Evolutionary conservation across 352 stramenopile genomes (phyloP), one percentile per base, ranked within the genome.

Genomic region (Phytophthora pseudosyringae): DNA sequence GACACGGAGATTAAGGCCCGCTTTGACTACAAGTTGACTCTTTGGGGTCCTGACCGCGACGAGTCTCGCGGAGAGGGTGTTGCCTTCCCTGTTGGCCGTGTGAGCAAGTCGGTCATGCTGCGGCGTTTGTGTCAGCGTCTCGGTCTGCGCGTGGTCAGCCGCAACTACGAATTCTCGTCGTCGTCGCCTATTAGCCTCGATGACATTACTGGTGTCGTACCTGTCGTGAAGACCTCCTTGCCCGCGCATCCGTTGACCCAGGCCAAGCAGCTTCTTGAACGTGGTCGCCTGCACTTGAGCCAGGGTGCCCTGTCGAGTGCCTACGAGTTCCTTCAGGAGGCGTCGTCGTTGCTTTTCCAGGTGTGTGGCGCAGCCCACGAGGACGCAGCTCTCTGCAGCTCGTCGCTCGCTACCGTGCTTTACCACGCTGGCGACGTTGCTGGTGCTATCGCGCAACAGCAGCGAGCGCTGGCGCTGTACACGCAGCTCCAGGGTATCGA

Each of bases 401-500:
- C 97, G 51, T 96, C 86, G 49, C 75, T 96, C n/a, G 91, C 95
- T 28, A 95, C 89, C 3, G 94, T 98, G 51, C 81, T 98, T 16
- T 97, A 95, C 71, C 93, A 98, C 67, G 94, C 88, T 2, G 81
- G 90, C 11, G 94, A 99, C 53, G 69, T 93, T n/a, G 67, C 77
- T 40, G 81, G 93, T 18, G 95, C 95, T 10, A 91, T 98, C 60
- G 77, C 75, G 10, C 92, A 97, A 69, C 90, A 97, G 57, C 78
- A 94, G 44, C 95, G 94, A 45, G 88, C 93, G 40, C 73, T 99
- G 35, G 91, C 91, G n/a, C 65, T 99, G 36, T 90, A 96, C 68
- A 92, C 94, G 32, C 93, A 98, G 69, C 83, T 98, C 13, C 67
- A 90, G 60, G 95, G 95, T 16, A 91, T 98, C 38, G 97, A 99